These are phyloP conservation scores for Solanum appendiculatum DNA, from an alignment of 257 asterid genomes.

Conservation along the genomic window DNA sequence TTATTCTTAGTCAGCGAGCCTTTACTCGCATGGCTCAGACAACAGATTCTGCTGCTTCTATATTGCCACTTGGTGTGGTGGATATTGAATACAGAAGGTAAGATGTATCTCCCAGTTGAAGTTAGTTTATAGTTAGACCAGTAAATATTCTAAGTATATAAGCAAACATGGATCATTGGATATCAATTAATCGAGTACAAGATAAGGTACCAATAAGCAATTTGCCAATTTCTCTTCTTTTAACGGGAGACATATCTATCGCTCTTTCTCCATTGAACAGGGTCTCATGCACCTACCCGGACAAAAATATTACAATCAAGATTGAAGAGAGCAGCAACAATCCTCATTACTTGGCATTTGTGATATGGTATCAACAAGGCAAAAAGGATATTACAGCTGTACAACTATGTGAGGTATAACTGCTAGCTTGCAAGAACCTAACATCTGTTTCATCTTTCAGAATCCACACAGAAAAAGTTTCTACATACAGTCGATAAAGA, in stretches of 20 bases:
- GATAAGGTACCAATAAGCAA: background rate
- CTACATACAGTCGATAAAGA: background rate
- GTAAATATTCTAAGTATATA: background rate
- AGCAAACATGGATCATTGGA: background rate
- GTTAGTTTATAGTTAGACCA: background rate
- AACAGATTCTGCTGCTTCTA: conserved; percentile 45
- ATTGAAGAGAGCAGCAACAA: conserved; percentile 60
- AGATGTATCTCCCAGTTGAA: background rate
- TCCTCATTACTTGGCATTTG: conserved; percentile 74
- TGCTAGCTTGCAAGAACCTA: background rate
- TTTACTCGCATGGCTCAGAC: conserved; percentile 62
- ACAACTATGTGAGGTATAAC: conserved; percentile 70
- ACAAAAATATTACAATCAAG: conserved; percentile 54
- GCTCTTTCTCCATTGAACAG: conserved; percentile 17
- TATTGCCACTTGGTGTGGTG: conserved; percentile 47
- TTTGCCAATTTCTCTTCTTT: background rate
- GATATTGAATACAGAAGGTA: conserved; percentile 64
- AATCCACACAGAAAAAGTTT: background rate
- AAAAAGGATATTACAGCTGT: conserved; percentile 63
- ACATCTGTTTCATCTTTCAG: background rate
- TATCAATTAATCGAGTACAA: background rate
- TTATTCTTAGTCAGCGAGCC: conserved; percentile 68
- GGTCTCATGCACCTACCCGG: conserved; percentile 77
- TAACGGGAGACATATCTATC: background rate
- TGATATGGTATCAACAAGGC: conserved; percentile 77